Evolutionary conservation across 2,329 filamentous ascomycete genomes (phyloP).

Genomic region (Neopestalotiopsis clavispora): DNA sequence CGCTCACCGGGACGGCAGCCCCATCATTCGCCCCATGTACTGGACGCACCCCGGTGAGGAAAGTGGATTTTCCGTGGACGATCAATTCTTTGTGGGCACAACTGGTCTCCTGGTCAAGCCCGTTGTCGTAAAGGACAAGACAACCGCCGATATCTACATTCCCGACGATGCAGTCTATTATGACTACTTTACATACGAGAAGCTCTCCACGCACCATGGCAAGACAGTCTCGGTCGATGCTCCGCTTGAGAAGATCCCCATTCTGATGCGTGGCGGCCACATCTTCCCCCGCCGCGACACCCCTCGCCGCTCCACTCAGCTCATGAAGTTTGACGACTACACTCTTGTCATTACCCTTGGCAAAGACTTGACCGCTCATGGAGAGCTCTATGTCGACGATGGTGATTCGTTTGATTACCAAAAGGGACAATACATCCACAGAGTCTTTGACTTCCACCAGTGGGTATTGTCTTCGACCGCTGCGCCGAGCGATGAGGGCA

Average conservation of each 20-base stretch:
- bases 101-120: slow-evolving; percentile 94
- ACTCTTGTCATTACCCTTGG: slow-evolving; percentile 81
- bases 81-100: slow-evolving; percentile 89
- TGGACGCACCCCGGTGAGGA: slow-evolving; percentile 90
- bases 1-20: slow-evolving; percentile 80
- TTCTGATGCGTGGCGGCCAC: slow-evolving; percentile 92
- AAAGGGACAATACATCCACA: slow-evolving; percentile 85
- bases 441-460: slow-evolving; percentile 71
- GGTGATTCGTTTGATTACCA: slow-evolving; percentile 91
- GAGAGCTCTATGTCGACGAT: slow-evolving; percentile 89
- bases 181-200: slow-evolving; percentile 89
- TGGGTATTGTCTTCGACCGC: slow-evolving; percentile 73
- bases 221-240: slow-evolving; percentile 73
- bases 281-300: slow-evolving; percentile 89
- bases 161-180: slow-evolving; percentile 91
- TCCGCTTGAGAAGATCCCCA: slow-evolving; percentile 83
- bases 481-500: slow-evolving; percentile 57
- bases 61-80: slow-evolving; percentile 84
- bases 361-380: slow-evolving; percentile 71
- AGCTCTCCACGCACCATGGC: slow-evolving; percentile 71
- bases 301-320: slow-evolving; percentile 79
- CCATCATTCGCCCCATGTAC: slow-evolving; percentile 90
- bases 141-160: slow-evolving; percentile 80
- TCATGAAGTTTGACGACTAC: slow-evolving; percentile 96
- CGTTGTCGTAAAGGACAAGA: slow-evolving; percentile 77